Percentiles rank a stretch among this genome's conserved stretches.
Evolutionary conservation across 1,139 yeast species (phyloP).

Genomic region (Pichia sp.): DNA sequence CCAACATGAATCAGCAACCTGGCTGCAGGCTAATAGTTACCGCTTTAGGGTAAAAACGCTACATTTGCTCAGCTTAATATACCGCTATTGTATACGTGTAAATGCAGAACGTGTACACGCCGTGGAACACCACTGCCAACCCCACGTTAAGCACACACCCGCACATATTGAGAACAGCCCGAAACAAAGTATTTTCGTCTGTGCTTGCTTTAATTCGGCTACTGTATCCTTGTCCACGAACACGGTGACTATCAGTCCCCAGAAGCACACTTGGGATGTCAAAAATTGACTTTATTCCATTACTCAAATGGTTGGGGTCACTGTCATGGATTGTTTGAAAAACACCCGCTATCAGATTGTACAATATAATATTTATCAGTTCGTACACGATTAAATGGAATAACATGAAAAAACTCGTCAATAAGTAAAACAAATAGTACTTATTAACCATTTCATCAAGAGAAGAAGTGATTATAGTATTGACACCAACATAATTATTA

Average conservation of each 20-base stretch:
- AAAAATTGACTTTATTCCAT: neutral
- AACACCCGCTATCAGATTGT: slow-evolving; percentile 4
- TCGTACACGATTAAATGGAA: slow-evolving; percentile 8
- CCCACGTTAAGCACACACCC: slow-evolving; percentile 1
- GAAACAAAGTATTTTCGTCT: slow-evolving; percentile 2
- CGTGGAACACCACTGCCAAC: slow-evolving; percentile 6
- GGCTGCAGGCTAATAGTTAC: too few species aligned
- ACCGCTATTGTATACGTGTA: slow-evolving; percentile 9
- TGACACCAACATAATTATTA: neutral
- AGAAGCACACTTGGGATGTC: slow-evolving; percentile 3
- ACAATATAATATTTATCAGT: slow-evolving; percentile 3
- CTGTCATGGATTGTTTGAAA: slow-evolving; percentile 1
- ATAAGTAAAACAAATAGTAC: slow-evolving; percentile 5
- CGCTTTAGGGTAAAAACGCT: neutral
- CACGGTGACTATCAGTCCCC: neutral
- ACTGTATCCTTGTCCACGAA: neutral
- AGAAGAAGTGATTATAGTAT: neutral
- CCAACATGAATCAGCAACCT: neutral
- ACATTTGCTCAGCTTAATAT: neutral
- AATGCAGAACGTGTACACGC: slow-evolving; percentile 1
- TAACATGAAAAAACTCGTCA: neutral
- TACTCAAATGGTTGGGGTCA: neutral
- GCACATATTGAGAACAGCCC: slow-evolving; percentile 1
- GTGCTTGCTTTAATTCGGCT: neutral
- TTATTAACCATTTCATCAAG: slow-evolving; percentile 5